A percentile compares a stretch with the other conserved stretches of the same genome.
Conservation (phyloP, 441 rosid species). For the Populus trichocarpa region DNA sequence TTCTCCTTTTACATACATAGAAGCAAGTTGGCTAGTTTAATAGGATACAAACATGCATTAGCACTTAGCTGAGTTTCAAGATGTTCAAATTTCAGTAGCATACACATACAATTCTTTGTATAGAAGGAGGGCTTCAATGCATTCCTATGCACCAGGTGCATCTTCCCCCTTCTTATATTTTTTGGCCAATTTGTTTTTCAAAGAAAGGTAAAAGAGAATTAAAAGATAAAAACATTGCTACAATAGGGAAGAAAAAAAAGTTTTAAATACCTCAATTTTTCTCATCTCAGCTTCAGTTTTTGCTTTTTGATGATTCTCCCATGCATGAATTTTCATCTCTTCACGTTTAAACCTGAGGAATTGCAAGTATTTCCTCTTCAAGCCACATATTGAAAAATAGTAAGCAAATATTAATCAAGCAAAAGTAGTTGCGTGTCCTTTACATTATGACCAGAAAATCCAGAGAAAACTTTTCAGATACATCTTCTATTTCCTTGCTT, state of each 20-base stretch:
- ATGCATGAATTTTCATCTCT: slow-evolving; percentile 82
- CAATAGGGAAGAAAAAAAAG: not conserved
- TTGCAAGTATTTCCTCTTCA: slow-evolving; percentile 11
- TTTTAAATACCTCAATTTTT: slow-evolving; percentile 60
- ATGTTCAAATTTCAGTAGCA: not conserved
- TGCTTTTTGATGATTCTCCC: slow-evolving; percentile 87
- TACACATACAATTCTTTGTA: not conserved
- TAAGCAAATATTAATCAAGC: not conserved
- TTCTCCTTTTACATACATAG: not conserved
- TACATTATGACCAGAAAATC: not conserved
- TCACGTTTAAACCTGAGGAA: slow-evolving; percentile 64
- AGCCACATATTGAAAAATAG: slow-evolving; percentile 5
- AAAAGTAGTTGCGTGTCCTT: not conserved
- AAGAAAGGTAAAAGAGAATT: not conserved
- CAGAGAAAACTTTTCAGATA: not conserved
- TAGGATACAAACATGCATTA: not conserved
- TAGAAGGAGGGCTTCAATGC: not conserved
- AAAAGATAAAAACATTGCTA: not conserved
- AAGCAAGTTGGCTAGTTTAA: not conserved
- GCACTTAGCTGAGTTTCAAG: not conserved
- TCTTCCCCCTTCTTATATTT: not conserved
- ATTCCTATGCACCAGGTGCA: not conserved
- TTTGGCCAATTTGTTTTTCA: not conserved
- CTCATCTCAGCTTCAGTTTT: slow-evolving; percentile 81
- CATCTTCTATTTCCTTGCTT: not conserved